Evolutionary conservation across 345 rosid species (phyloP), one percentile per base, ranked within the genome.

Genomic region (Acer yangbiense): DNA sequence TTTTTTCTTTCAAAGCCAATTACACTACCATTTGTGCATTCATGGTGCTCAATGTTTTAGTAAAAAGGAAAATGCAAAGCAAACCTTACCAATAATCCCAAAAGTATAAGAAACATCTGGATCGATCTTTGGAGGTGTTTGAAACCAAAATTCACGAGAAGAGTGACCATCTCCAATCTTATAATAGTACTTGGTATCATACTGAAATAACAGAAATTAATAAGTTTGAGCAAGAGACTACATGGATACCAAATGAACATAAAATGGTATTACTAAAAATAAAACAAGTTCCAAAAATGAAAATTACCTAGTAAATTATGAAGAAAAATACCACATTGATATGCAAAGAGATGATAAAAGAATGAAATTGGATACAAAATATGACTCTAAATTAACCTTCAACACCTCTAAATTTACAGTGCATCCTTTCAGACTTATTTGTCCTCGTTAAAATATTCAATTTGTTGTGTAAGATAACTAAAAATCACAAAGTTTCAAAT

Each of bases 31-130:
- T 11, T 65, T 63, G 35, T 20, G 32, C 18, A 46, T 44, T 43
- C 29, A 43, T 12, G 8, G 20, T 9, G 9, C 35, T 68, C 55
- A 46, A 21, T 46, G 11, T 6, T 23, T 18, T 11, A 14, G 21
- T 21, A 44, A 17, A 12, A 44, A 21, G 14, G 6, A 46, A 43
- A 68, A 21, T 39, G 65, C 16, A 57, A 55, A 32, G 64, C 20
- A 72, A 57, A 72, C 52, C 68, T 68, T 60, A 85, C 87, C 88
- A 7, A 87, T 87, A 43, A 85, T 75, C 35, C 87, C 88, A 78
- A 87, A 87, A 55, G 84, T 82, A 65, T 83, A 78, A 6, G 88
- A 80, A 67, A 81, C 86, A 44, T 87, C 84, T 1, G 88, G 87
- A 68, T 78, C 82, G 48, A 83, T 77, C 75, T 80, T 63, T n/a